Percentiles rank a stretch among this genome's conserved stretches.
phyloP scores from a whole-genome alignment of 2,329 filamentous ascomycete species.

The Diaporthe ilicicola region DNA sequence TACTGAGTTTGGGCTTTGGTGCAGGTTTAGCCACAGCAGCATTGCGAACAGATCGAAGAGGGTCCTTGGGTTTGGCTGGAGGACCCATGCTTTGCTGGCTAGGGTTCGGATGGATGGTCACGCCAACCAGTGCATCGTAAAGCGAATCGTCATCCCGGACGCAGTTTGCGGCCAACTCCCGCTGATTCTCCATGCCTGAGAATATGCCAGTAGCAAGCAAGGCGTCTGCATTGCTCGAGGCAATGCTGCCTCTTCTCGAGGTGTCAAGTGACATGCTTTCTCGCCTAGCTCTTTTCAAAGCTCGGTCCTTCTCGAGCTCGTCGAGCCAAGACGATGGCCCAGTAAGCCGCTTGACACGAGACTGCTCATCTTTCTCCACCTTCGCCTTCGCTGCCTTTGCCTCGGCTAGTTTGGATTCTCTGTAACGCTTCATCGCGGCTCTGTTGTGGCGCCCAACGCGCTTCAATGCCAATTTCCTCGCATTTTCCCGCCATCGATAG shows the following conservation, averaged over 20 bases:
- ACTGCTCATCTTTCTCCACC: conserved; percentile 48
- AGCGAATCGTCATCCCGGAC: conserved; percentile 45
- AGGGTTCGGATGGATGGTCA: conserved; percentile 29
- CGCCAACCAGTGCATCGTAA: conserved; percentile 32
- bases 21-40: conserved; percentile 25
- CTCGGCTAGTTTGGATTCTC: conserved; percentile 45
- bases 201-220: conserved; percentile 53
- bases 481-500: conserved; percentile 62
- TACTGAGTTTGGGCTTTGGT: conserved; percentile 28
- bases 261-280: conserved; percentile 39
- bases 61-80: conserved; percentile 32
- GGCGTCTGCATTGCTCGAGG: conserved; percentile 45
- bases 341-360: conserved; percentile 36
- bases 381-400: conserved; percentile 44
- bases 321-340: conserved; percentile 31
- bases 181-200: conserved; percentile 50
- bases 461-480: conserved; percentile 56
- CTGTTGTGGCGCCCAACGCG: conserved; percentile 61
- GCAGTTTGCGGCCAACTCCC: conserved; percentile 41
- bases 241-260: conserved; percentile 40
- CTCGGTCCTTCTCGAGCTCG: conserved; percentile 33
- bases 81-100: conserved; percentile 31
- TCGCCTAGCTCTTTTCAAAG: conserved; percentile 41
- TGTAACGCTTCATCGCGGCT: conserved; percentile 58
- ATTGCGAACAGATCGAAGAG: conserved; percentile 32